Evolutionary conservation across 345 rosid species (phyloP).

Genomic region (Combretum micranthum): DNA sequence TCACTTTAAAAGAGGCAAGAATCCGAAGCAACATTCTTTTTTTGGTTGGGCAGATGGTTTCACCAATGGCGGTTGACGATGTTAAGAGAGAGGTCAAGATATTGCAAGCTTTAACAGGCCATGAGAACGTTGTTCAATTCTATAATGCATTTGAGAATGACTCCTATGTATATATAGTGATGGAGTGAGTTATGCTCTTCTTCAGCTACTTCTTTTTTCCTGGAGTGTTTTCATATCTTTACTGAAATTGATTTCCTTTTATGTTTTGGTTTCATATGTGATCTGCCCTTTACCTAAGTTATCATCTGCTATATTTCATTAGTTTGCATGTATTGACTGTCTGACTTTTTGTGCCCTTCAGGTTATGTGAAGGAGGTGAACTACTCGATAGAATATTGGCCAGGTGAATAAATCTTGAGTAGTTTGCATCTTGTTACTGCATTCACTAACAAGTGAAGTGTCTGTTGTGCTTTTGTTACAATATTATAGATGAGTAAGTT

Average conservation of each 20-base stretch:
- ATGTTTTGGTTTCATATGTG: neutral
- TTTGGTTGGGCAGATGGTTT: conserved; percentile 37
- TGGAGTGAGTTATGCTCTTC: conserved; percentile 29
- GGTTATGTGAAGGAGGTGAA: conserved; percentile 54
- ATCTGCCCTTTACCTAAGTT: neutral
- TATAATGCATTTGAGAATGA: conserved; percentile 58
- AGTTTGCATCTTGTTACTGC: too few species aligned
- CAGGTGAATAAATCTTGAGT: conserved; percentile 15
- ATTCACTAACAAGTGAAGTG: neutral
- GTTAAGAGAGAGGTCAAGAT: conserved; percentile 62
- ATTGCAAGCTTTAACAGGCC: conserved; percentile 49
- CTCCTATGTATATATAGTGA: conserved; percentile 33
- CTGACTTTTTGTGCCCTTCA: conserved; percentile 1
- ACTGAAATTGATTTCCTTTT: neutral
- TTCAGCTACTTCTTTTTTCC: neutral
- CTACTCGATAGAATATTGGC: conserved; percentile 41
- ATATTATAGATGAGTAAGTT: conserved; percentile 1
- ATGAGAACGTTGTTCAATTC: conserved; percentile 61
- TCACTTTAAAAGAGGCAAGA: too few species aligned
- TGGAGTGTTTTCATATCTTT: neutral
- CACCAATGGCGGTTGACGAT: conserved; percentile 65
- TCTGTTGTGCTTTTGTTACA: neutral
- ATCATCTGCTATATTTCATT: neutral
- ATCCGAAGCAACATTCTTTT: too few species aligned
- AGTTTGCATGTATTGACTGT: neutral